Conservation (phyloP, 1,284 basidiomycete species). For the Austroboletus niveus region DNA sequence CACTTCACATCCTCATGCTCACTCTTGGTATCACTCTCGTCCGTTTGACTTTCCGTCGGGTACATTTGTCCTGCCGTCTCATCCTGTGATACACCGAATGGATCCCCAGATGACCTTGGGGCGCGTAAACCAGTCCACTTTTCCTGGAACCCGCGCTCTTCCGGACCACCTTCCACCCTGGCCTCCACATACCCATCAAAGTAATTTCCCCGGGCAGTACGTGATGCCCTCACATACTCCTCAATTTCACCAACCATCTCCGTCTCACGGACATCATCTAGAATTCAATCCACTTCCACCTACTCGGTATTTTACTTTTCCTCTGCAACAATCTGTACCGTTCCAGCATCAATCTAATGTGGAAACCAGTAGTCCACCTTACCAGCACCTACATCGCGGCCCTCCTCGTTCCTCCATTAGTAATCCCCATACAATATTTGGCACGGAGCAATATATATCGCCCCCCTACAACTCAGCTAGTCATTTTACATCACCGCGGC, state of each 20-base stretch:
- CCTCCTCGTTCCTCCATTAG: too few species aligned
- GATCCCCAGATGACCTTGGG: too few species aligned
- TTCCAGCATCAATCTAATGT: constrained; percentile 30
- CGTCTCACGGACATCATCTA: constrained; percentile 37
- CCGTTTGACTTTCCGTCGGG: too few species aligned
- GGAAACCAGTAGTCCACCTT: constrained; percentile 18
- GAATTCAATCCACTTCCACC: constrained; percentile 35
- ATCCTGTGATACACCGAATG: too few species aligned
- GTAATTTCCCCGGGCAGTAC: constrained; percentile 46
- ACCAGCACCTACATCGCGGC: constrained; percentile 16
- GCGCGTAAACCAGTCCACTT: too few species aligned
- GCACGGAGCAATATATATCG: constrained; percentile 37
- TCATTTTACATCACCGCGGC: constrained; percentile 43
- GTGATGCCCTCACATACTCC: constrained; percentile 41
- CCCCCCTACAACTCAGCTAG: constrained; percentile 36
- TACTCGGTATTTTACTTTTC: constrained; percentile 36
- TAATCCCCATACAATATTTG: constrained; percentile 12
- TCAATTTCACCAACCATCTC: constrained; percentile 37
- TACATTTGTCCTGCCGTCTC: too few species aligned
- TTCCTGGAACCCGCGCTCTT: neutral
- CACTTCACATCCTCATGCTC: too few species aligned
- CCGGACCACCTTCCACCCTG: constrained; percentile 10
- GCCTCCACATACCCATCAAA: constrained; percentile 35
- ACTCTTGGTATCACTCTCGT: too few species aligned
- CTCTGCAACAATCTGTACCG: constrained; percentile 29